These are phyloP conservation scores for Dionaea muscipula DNA, from an alignment of 179 eudicot genomes.

Conservation along the genomic window DNA sequence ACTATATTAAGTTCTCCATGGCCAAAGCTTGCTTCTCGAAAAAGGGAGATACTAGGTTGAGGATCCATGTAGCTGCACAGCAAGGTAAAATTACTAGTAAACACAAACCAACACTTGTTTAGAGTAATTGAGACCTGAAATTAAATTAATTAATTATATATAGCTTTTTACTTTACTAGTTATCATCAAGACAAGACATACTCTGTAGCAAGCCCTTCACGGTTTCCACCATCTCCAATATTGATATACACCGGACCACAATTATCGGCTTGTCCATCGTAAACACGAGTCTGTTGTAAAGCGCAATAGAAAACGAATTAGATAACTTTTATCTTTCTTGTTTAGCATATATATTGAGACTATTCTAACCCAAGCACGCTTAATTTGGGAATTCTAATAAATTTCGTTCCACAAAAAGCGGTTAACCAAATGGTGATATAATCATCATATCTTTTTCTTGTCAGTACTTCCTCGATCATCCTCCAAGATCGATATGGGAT, in stretches of 20 bases:
- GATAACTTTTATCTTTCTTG: too few species aligned
- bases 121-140: too few species aligned
- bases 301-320: too few species aligned
- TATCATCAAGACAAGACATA: not conserved
- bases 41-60: constrained; percentile 17
- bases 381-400: too few species aligned
- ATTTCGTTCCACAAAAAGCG: too few species aligned
- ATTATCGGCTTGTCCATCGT: not conserved
- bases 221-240: constrained; percentile 2
- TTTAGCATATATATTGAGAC: too few species aligned
- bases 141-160: not conserved
- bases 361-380: too few species aligned
- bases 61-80: constrained; percentile 31
- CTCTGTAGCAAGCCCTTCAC: constrained; percentile 1
- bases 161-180: not conserved
- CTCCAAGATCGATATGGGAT: too few species aligned
- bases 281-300: constrained; percentile 1
- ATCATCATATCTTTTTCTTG: too few species aligned
- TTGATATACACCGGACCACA: constrained; percentile 5
- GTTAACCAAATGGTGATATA: too few species aligned
- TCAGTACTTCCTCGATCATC: too few species aligned
- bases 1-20: constrained; percentile 43
- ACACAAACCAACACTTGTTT: too few species aligned
- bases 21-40: constrained; percentile 58
- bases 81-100: not conserved